A percentile compares a stretch with the other conserved stretches of the same genome.
Evolutionary conservation across 2,329 filamentous ascomycete species (phyloP).

Genomic region (Rhytidhysteron rufulum): DNA sequence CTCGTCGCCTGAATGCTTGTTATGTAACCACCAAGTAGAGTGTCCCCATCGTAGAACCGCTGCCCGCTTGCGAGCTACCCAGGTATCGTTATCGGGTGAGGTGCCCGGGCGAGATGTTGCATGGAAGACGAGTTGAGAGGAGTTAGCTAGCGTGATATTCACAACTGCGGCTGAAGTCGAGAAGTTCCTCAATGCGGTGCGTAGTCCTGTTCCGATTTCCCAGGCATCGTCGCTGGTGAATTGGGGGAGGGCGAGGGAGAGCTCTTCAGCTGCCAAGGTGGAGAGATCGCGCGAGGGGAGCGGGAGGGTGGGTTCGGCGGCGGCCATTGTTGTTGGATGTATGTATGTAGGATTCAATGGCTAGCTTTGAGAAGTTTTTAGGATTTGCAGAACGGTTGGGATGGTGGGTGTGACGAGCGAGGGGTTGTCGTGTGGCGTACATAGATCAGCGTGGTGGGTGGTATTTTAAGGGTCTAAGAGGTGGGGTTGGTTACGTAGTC

Average conservation of each 20-base stretch:
- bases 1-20: conserved; percentile 67
- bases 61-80: conserved; percentile 61
- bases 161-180: conserved; percentile 55
- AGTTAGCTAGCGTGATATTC: conserved; percentile 60
- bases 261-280: conserved; percentile 40
- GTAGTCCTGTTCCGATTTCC: conserved; percentile 61
- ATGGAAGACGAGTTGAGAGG: conserved; percentile 65
- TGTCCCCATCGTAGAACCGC: conserved; percentile 68
- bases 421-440: no score
- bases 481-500: no score
- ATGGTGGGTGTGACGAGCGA: no score
- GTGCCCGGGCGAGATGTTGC: conserved; percentile 63
- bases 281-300: conserved; percentile 34
- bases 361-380: no score
- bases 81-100: conserved; percentile 66
- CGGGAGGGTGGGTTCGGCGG: conserved; percentile 20
- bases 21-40: conserved; percentile 67
- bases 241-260: conserved; percentile 43
- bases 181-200: conserved; percentile 57
- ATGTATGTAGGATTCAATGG: no score
- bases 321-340: no score
- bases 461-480: no score
- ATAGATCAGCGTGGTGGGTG: no score
- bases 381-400: no score
- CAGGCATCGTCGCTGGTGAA: conserved; percentile 65